Evolutionary conservation across 805 yeast genomes (phyloP).

Genomic region (Myxozyma melibiosi): DNA sequence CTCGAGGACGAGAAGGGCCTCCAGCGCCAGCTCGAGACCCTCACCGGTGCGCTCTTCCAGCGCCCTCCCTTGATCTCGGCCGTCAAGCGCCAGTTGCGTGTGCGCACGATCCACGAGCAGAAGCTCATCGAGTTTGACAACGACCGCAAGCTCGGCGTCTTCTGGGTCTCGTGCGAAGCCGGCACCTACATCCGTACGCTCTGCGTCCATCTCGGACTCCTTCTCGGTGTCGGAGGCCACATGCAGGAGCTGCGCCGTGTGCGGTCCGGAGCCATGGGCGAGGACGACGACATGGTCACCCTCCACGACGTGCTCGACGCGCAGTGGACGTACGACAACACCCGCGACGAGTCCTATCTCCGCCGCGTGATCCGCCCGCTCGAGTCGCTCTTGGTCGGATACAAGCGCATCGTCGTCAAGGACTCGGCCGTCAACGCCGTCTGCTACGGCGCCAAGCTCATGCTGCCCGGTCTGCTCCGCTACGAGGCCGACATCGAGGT

Average conservation of each 20-base stretch:
- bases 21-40: slow-evolving; percentile 83
- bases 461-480: slow-evolving; percentile 98
- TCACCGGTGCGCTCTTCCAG: slow-evolving; percentile 98
- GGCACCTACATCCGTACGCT: slow-evolving; percentile 99
- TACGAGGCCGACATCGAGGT: slow-evolving; percentile 97
- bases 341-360: slow-evolving; percentile 93
- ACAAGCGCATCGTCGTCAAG: slow-evolving; percentile 93
- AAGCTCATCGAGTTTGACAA: slow-evolving; percentile 94
- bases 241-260: slow-evolving; percentile 99
- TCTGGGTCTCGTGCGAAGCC: slow-evolving; percentile 99
- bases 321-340: slow-evolving; percentile 95
- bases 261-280: slow-evolving; percentile 93
- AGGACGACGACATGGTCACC: slow-evolving; percentile 88
- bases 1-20: slow-evolving; percentile 87
- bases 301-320: slow-evolving; percentile 98
- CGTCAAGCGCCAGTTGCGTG: slow-evolving; percentile 98
- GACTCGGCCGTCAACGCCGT: slow-evolving; percentile 97
- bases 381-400: slow-evolving; percentile 89
- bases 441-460: slow-evolving; percentile 97
- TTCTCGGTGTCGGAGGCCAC: slow-evolving; percentile 98
- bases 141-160: slow-evolving; percentile 94
- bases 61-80: slow-evolving; percentile 99
- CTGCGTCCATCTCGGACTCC: slow-evolving; percentile 98
- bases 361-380: slow-evolving; percentile 93
- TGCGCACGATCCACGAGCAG: slow-evolving; percentile 95